These are phyloP conservation scores for Fusarium sp. DNA, from an alignment of 2,329 filamentous ascomycete species.

Conservation along the genomic window DNA sequence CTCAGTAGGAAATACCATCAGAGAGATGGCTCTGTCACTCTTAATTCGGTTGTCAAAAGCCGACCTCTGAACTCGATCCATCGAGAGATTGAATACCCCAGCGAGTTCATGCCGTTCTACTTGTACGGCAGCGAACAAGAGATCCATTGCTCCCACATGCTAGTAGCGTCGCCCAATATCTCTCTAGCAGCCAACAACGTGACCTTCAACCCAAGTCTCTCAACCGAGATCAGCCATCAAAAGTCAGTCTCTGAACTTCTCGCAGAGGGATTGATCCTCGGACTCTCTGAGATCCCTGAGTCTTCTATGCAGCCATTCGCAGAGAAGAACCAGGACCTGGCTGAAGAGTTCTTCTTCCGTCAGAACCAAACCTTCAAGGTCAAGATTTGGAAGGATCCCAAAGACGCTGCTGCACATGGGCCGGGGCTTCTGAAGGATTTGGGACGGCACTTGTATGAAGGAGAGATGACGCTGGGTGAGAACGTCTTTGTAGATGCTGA, in stretches of 20 bases:
- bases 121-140: constrained; percentile 54
- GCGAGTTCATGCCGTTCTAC: constrained; percentile 55
- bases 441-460: constrained; percentile 1
- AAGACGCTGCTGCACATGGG: neutral
- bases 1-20: constrained; percentile 25
- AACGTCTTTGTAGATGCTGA: constrained; percentile 40
- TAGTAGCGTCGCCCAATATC: constrained; percentile 56
- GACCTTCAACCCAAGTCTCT: constrained; percentile 18
- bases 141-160: constrained; percentile 56
- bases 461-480: constrained; percentile 10
- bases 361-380: constrained; percentile 9
- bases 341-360: constrained; percentile 29
- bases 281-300: constrained; percentile 49
- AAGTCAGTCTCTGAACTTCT: constrained; percentile 27
- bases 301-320: constrained; percentile 54
- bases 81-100: constrained; percentile 51
- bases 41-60: constrained; percentile 45
- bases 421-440: constrained; percentile 12
- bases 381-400: constrained; percentile 26
- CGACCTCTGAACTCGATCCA: constrained; percentile 51
- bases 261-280: constrained; percentile 42
- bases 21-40: constrained; percentile 36
- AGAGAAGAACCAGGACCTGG: constrained; percentile 12
- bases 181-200: constrained; percentile 46
- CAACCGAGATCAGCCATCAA: neutral